phyloP scores from a whole-genome alignment of 228 moss, liverwort and hornwort species.

The Sphagnum magellanicum region DNA sequence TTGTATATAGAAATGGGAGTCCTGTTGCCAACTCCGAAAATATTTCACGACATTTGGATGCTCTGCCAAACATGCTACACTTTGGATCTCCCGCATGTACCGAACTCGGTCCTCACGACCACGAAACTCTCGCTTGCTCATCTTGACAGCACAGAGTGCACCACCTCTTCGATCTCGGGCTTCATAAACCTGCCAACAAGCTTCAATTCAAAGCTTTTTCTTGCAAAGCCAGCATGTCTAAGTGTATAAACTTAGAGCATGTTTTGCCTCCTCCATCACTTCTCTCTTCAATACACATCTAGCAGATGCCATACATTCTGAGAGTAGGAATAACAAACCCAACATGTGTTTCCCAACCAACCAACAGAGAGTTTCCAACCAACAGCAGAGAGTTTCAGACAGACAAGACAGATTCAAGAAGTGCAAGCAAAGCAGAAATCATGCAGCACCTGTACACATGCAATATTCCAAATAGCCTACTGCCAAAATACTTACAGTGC shows the following conservation, averaged over 20 bases:
- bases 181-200: conserved; percentile 74
- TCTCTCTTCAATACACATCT: not conserved
- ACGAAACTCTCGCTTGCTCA: conserved; percentile 94
- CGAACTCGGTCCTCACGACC: conserved; percentile 89
- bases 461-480: too few species aligned
- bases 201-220: not conserved
- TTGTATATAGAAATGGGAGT: conserved; percentile 95
- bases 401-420: too few species aligned
- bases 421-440: too few species aligned
- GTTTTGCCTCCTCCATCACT: not conserved
- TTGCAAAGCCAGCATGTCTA: not conserved
- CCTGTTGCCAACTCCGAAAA: conserved; percentile 96
- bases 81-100: conserved; percentile 91
- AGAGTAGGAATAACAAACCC: not conserved
- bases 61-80: conserved; percentile 88
- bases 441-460: too few species aligned
- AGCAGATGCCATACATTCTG: not conserved
- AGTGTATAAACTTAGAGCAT: not conserved
- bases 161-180: conserved; percentile 95
- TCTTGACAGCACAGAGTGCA: conserved; percentile 85
- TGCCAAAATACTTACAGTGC: conserved; percentile 53
- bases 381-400: not conserved
- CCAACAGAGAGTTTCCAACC: not conserved
- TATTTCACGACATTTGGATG: conserved; percentile 95
- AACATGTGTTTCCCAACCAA: not conserved